phyloP scores from a whole-genome alignment of 306 rosid genomes.

The Vicia villosa region DNA sequence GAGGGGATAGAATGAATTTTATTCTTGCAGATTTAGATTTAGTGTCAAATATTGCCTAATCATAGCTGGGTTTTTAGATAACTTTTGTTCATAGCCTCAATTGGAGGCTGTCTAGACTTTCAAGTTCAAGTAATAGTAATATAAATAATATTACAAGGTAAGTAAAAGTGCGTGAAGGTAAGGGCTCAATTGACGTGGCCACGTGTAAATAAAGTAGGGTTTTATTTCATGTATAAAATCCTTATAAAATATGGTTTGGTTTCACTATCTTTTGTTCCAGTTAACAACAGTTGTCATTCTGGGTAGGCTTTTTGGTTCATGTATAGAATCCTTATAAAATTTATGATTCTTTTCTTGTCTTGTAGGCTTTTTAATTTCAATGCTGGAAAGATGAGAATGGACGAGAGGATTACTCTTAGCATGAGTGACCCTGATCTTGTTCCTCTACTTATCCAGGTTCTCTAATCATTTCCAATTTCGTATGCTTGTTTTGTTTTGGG shows the following conservation, averaged over 20 bases:
- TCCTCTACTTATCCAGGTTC: constrained; percentile 92
- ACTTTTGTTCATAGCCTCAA: not conserved
- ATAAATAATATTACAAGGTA: not conserved
- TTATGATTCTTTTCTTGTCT: constrained; percentile 33
- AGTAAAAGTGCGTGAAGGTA: not conserved
- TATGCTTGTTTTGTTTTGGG: constrained; percentile 3
- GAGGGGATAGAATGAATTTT: not conserved
- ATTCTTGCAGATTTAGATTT: constrained; percentile 1
- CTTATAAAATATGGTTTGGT: not conserved
- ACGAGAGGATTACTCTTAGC: constrained; percentile 76
- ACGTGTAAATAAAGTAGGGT: not conserved
- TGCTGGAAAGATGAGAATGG: constrained; percentile 84
- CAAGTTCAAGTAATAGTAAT: not conserved
- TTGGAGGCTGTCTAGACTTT: constrained; percentile 14
- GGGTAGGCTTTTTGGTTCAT: no score
- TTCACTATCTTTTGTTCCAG: constrained; percentile 8
- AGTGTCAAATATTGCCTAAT: not conserved
- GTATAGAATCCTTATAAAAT: no score
- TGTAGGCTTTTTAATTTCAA: constrained; percentile 87
- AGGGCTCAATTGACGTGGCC: constrained; percentile 8
- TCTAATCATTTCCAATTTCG: constrained; percentile 27
- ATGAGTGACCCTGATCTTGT: constrained; percentile 97
- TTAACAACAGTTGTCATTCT: constrained; percentile 24
- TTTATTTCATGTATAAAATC: constrained; percentile 1
- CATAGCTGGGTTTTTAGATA: constrained; percentile 17